Base-by-base conservation (phyloP, 1,284 basidiomycete species). In the Cutaneotrichosporon cyanovorans region DNA sequence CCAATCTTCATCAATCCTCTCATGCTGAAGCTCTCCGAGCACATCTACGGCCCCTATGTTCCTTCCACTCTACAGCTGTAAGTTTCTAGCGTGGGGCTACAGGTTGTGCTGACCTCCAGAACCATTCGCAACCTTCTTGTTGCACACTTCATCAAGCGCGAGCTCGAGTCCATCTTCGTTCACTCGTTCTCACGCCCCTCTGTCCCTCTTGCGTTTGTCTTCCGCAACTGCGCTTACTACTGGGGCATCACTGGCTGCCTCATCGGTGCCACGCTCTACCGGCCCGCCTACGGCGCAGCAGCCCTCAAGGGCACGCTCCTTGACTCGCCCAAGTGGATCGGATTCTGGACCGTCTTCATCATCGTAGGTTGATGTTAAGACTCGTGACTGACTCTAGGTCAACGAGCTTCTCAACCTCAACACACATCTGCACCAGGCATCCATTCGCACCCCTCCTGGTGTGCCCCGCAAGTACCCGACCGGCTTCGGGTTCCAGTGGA, bases 181-280 rank as follows among this genome's bases (percentile, higher is more conserved):
- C 92, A 96, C 69, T 83, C 87, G 16, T 98, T 98, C 77, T 95
- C 90, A 28, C 83, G 91, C 70, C 85, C 82, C 2, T 96, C 93
- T 0, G 95, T 98, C 84, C 95, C 93, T 1, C 73, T 86, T 48
- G 70, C 72, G 52, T 90, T 91, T 66, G 79, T 98, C 37, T 85
- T 92, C 76, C 86, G 85, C 68, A 98, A 98, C 72, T 92, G 86
- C 10, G 76, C 77, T 0, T 88, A 95, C 71, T 95, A 96, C 70
- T 86, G 88, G 74, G 62, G 92, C 45, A 76, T 93, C 21, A 82
- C 83, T 36, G 90, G 90, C 16, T 61, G 92, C 14, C 73, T 86
- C 44, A 77, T 92, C 40, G 83, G 85, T n/a, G 76, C 79, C 55
- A 80, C 87, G 38, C 64, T 92, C 16, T 95, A 93, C 68, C 78